These are phyloP conservation scores for Pseudopyricularia cyperi DNA, from an alignment of 2,329 filamentous ascomycete genomes.

Conservation along the genomic window DNA sequence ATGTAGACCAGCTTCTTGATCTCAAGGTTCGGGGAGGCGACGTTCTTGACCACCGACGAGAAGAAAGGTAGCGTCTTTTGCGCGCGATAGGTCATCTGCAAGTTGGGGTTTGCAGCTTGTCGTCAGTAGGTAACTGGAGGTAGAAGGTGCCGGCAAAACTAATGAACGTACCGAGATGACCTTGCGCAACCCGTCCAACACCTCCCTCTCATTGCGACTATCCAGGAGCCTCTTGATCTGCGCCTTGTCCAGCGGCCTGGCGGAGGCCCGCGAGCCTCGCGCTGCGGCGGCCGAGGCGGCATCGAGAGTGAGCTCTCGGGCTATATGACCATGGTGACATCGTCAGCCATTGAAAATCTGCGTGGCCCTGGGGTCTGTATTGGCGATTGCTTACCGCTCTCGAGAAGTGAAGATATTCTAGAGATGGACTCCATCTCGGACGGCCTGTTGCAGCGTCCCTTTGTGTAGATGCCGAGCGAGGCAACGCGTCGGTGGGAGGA, in stretches of 20 bases:
- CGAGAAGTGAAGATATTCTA: slow-evolving; percentile 83
- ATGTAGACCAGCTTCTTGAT: slow-evolving; percentile 99
- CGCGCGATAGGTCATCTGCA: slow-evolving; percentile 85
- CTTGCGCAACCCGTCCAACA: slow-evolving; percentile 79
- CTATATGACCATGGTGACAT: slow-evolving; percentile 39
- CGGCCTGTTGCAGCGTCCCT: not conserved
- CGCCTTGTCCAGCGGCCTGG: slow-evolving; percentile 54
- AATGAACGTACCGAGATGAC: slow-evolving; percentile 64
- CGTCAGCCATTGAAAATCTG: too few species aligned
- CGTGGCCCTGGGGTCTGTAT: not conserved
- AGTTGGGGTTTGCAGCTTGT: slow-evolving; percentile 1
- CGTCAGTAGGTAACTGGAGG: not conserved
- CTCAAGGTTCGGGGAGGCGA: slow-evolving; percentile 83
- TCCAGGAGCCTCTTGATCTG: slow-evolving; percentile 94
- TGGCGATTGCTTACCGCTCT: slow-evolving; percentile 54
- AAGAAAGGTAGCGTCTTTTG: slow-evolving; percentile 79
- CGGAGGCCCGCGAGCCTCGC: slow-evolving; percentile 46
- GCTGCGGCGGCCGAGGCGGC: slow-evolving; percentile 89
- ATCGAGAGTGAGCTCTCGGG: slow-evolving; percentile 93
- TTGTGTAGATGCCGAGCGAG: not conserved
- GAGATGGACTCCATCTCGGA: slow-evolving; percentile 83
- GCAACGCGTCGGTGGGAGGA: not conserved
- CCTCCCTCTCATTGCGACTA: slow-evolving; percentile 83
- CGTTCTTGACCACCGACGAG: slow-evolving; percentile 96
- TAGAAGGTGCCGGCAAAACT: not conserved